Conservation (phyloP, 192 early-diverging fungal species). For the Coemansia erecta region DNA sequence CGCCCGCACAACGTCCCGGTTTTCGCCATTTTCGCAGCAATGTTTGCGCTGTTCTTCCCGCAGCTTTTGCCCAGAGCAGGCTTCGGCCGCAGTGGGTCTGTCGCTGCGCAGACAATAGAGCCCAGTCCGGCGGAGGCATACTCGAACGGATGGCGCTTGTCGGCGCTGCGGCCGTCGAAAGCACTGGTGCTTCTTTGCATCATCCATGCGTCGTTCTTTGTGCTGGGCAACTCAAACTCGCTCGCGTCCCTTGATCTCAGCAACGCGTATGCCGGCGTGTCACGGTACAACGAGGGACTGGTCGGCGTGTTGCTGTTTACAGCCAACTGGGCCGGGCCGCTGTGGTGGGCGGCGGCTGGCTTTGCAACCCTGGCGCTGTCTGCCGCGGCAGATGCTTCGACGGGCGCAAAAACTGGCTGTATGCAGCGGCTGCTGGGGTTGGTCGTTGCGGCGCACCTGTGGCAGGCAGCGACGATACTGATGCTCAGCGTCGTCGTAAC, state of each 20-base stretch:
- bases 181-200: slow-evolving; percentile 50
- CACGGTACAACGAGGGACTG: slow-evolving; percentile 57
- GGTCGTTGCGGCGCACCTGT: slow-evolving; percentile 21
- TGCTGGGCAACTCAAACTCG: slow-evolving; percentile 73
- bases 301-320: slow-evolving; percentile 70
- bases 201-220: slow-evolving; percentile 60
- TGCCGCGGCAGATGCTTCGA: not conserved
- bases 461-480: slow-evolving; percentile 55
- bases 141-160: slow-evolving; percentile 1
- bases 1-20: slow-evolving; percentile 62
- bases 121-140: not conserved
- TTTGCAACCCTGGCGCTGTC: slow-evolving; percentile 18
- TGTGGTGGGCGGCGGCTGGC: slow-evolving; percentile 62
- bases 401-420: not conserved
- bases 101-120: not conserved
- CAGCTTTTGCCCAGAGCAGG: slow-evolving; percentile 17
- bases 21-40: slow-evolving; percentile 57
- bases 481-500: slow-evolving; percentile 63
- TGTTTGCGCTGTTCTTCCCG: slow-evolving; percentile 49
- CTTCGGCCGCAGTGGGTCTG: not conserved
- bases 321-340: slow-evolving; percentile 68
- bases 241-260: slow-evolving; percentile 77
- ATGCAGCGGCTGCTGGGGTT: slow-evolving; percentile 3
- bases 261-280: slow-evolving; percentile 71
- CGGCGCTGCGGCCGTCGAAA: slow-evolving; percentile 26